These are phyloP conservation scores for Gossypium thurberi DNA, from an alignment of 345 rosid genomes.

Conservation along the genomic window DNA sequence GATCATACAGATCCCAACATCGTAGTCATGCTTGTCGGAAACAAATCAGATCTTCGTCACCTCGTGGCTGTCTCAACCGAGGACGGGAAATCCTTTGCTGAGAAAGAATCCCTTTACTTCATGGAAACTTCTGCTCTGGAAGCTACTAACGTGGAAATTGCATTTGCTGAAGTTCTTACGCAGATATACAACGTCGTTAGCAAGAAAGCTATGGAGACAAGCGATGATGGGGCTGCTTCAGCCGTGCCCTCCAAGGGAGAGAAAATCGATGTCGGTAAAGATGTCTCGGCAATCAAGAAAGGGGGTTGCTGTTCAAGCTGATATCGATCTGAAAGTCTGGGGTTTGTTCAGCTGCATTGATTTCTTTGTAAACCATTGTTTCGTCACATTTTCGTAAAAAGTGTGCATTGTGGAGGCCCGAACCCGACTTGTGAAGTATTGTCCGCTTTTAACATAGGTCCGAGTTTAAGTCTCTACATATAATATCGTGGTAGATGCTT, in stretches of 20 bases:
- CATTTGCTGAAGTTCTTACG: slow-evolving; percentile 86
- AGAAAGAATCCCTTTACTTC: slow-evolving; percentile 76
- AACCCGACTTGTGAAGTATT: too few relatives aligned
- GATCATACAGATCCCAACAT: slow-evolving; percentile 92
- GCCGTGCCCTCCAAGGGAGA: slow-evolving; percentile 72
- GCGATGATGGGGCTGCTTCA: slow-evolving; percentile 41
- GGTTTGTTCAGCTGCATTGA: slow-evolving; percentile 22
- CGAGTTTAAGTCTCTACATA: too few relatives aligned
- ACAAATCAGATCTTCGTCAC: slow-evolving; percentile 89
- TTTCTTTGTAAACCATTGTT: slow-evolving; percentile 11
- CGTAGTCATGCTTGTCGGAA: slow-evolving; percentile 85
- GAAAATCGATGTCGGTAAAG: slow-evolving; percentile 72
- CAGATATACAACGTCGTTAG: slow-evolving; percentile 74
- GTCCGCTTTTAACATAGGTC: too few relatives aligned
- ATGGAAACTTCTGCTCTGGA: slow-evolving; percentile 94
- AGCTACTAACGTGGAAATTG: slow-evolving; percentile 76
- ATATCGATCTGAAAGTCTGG: slow-evolving; percentile 16
- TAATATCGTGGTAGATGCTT: too few relatives aligned
- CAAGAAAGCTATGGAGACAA: slow-evolving; percentile 81
- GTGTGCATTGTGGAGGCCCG: too few relatives aligned
- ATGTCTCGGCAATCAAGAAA: slow-evolving; percentile 83
- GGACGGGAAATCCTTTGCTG: slow-evolving; percentile 73
- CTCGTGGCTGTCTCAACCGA: slow-evolving; percentile 79
- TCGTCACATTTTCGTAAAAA: slow-evolving; percentile 21
- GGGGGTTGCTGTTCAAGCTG: slow-evolving; percentile 86